These are phyloP conservation scores for Cyberlindnera petersonii DNA, from an alignment of 805 yeast genomes.

Conservation along the genomic window DNA sequence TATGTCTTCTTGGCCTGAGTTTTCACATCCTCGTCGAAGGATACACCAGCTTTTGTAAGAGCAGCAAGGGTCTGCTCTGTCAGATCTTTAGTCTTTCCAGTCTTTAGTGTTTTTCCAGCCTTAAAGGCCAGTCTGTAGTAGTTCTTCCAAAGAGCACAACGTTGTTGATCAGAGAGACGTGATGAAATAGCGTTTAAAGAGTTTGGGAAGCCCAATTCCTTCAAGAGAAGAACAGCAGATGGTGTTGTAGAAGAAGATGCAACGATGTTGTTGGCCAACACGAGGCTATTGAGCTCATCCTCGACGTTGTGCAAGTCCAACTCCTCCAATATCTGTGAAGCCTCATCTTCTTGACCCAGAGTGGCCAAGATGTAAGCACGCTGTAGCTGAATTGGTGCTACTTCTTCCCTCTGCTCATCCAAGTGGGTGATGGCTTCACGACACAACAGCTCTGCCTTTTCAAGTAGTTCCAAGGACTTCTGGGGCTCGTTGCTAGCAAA, in stretches of 20 bases:
- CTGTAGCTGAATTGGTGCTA: conserved; percentile 61
- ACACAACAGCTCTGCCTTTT: conserved; percentile 41
- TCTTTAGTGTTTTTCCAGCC: conserved; percentile 19
- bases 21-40: conserved; percentile 12
- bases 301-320: conserved; percentile 25
- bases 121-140: conserved; percentile 19
- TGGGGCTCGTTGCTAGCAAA: conserved; percentile 40
- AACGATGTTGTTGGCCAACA: conserved; percentile 31
- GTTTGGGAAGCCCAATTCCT: conserved; percentile 32
- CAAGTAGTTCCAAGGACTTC: conserved; percentile 40
- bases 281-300: conserved; percentile 29
- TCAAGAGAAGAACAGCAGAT: conserved; percentile 26
- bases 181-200: conserved; percentile 16
- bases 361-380: conserved; percentile 51
- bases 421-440: conserved; percentile 35
- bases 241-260: conserved; percentile 10
- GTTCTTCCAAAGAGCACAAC: conserved; percentile 19
- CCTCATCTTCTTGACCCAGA: conserved; percentile 33
- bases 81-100: conserved; percentile 10
- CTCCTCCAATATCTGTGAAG: conserved; percentile 35
- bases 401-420: conserved; percentile 41
- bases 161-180: conserved; percentile 25
- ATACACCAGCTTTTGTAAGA: conserved; percentile 17
- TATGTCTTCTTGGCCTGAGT: conserved; percentile 32
- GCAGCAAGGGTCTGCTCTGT: conserved; percentile 15